A percentile compares a stretch with the other conserved stretches of the same genome.
Conservation (phyloP, 805 yeast species). For the Saccharomycopsis oosterbeekiorum region DNA sequence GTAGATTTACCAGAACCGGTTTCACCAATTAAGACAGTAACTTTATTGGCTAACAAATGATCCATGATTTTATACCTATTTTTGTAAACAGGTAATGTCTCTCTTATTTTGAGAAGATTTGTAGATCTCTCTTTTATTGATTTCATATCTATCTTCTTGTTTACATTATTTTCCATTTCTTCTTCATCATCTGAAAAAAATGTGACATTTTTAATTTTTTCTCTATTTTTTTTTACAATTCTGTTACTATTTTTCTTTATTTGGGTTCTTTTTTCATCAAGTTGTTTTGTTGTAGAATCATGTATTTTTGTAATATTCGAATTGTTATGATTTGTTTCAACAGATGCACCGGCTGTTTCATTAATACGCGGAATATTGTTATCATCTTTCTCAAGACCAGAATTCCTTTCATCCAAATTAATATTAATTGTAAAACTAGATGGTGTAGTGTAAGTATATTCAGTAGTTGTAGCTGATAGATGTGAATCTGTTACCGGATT, state of each 20-base stretch:
- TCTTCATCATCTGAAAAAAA: slow-evolving; percentile 14
- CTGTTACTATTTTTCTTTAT: background rate
- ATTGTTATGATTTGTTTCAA: background rate
- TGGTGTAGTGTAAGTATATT: background rate
- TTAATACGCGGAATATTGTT: background rate
- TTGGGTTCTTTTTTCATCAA: background rate
- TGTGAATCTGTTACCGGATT: background rate
- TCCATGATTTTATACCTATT: slow-evolving; percentile 55
- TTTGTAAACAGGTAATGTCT: slow-evolving; percentile 64
- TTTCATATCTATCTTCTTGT: background rate
- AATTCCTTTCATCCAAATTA: slow-evolving; percentile 2
- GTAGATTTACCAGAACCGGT: slow-evolving; percentile 98
- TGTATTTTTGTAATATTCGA: background rate
- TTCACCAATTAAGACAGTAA: slow-evolving; percentile 83
- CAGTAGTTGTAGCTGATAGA: background rate
- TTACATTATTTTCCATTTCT: background rate
- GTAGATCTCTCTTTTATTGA: slow-evolving; percentile 29
- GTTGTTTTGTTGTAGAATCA: background rate
- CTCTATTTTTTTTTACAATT: background rate
- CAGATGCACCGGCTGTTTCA: background rate
- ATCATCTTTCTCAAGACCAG: background rate
- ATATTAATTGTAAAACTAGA: no score
- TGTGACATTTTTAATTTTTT: background rate
- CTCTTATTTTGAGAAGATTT: slow-evolving; percentile 41
- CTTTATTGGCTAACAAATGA: slow-evolving; percentile 46